Evolutionary conservation across 768 basidiomycete species (phyloP), one percentile per base, ranked within the genome.

Genomic region (Suillus tomentosus): DNA sequence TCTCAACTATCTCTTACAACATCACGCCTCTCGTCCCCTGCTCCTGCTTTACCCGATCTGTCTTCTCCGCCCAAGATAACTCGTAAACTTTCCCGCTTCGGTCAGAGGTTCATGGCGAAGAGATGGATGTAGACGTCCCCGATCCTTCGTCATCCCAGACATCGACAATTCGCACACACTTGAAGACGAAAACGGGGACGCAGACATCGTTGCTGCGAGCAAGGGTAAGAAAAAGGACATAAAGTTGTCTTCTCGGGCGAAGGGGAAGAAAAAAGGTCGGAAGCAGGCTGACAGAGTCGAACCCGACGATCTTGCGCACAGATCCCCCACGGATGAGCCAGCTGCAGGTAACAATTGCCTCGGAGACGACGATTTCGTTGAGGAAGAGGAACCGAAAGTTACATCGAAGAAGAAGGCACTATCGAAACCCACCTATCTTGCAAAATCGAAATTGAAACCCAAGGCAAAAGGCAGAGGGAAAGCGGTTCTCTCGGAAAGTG

Each of bases 1-100:
- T 69, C 74, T 34, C 80, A 80, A 22, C 74, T 69, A 3, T 78
- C 78, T 37, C 80, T 79, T 22, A 75, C 73, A 17, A 47, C 68
- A 11, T 71, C 75, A 22, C 27, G 27, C 11, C 70, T 72, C 0
- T 71, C 71, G 5, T 69, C 67, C 42, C 70, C 71, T 6, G 71
- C 68, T 50, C 66, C 65, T 6, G 67, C 15, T 40, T 40, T 70
- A 31, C 62, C 66, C 19, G 69, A 67, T 11, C 66, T 74, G 45
- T 69, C 48, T 17, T 72, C 70, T 1, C 72, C 75, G 10, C 56
- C 57, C 17, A 51, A 68, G 27, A 54, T 39, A 13, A 62, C 54
- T 27, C 67, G 70, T 56, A 76, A 74, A 50, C 74, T 1, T 65
- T 50, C 5, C 64, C 65, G 10, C 63, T 27, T 4, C 45, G 68